Evolutionary conservation across 2,329 filamentous ascomycete species (phyloP), one percentile per base, ranked within the genome.

Genomic region (Zasmidium angulare): DNA sequence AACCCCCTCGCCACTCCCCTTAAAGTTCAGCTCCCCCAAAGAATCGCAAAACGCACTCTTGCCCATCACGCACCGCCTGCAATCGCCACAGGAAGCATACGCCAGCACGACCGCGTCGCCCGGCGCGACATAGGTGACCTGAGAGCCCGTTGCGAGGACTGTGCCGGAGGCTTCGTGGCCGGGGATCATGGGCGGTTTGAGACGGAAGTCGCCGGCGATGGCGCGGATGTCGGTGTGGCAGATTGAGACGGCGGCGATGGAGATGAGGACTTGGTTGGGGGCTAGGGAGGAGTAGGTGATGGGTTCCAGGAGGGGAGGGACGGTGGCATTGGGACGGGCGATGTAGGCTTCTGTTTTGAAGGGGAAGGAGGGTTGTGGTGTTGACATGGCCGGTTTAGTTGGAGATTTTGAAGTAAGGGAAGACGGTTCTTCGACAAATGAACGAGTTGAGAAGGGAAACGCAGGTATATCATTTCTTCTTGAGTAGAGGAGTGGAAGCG

Each of bases 141-240:
- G 53, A 10, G n/a, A 40, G 26, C 63, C 63, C 11, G 58, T 47
- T 3, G 40, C 55, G 1, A 36, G 47, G 24, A 65, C 66, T 50
- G 63, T 63, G 4, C 66, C 66, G 22, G 64, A 49, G 11, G 55
- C 65, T 56, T 68, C 66, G 51, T 68, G 66, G 50, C 66, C 66
- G n/a, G 66, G 57, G 53, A 68, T 66, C 49, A 68, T 49, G 11
- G 66, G 64, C 10, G 63, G 64, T 50, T 59, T 58, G 53, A 68
- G 56, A 47, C 64, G 59, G 53, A 68, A 68, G 58, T 58, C 2
- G 63, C 66, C 24, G 61, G 50, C 9, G 12, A 63, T 61, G 26
- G 66, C 62, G 47, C 58, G 59, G 21, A 66, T 48, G 48, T 68
- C 66, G 19, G 56, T 63, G 52, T 66, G 64, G 59, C 66, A 68